Conservation (phyloP, 768 basidiomycete genomes). For the Polyporus arcularius region DNA sequence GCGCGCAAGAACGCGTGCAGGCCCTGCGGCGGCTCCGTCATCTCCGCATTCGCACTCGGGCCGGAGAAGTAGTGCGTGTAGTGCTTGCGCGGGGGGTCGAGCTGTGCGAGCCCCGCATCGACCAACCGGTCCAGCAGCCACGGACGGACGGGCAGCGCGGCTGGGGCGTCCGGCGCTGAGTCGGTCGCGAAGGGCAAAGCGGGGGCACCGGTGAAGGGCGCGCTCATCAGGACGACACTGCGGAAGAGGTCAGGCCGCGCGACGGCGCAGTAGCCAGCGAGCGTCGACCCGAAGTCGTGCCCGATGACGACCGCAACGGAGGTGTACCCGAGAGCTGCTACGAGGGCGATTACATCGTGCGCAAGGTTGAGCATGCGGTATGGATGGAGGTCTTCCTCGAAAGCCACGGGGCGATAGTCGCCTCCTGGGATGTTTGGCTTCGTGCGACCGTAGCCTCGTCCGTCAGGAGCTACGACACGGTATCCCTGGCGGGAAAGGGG, state of each 20-base stretch:
- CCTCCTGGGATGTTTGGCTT: constrained; percentile 2
- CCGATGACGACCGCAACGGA: constrained; percentile 54
- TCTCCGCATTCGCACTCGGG: constrained; percentile 46
- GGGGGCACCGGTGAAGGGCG: constrained; percentile 52
- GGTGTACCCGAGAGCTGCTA: constrained; percentile 50
- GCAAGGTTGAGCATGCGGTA: constrained; percentile 53
- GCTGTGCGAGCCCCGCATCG: constrained; percentile 33
- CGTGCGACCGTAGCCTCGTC: constrained; percentile 53
- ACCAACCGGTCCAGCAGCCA: constrained; percentile 15
- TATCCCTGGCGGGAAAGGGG: constrained; percentile 54
- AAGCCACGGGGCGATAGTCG: constrained; percentile 31
- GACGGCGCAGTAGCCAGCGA: constrained; percentile 56
- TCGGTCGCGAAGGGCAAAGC: constrained; percentile 25
- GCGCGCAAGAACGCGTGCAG: constrained; percentile 50
- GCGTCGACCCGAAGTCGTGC: constrained; percentile 58
- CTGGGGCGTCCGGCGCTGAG: no score
- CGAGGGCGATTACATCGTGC: constrained; percentile 53
- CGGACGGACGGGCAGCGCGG: not conserved
- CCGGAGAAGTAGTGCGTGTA: constrained; percentile 54
- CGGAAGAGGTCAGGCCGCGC: constrained; percentile 57
- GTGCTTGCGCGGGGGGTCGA: constrained; percentile 58
- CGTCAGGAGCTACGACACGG: constrained; percentile 64
- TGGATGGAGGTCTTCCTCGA: constrained; percentile 50
- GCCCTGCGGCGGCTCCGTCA: constrained; percentile 43
- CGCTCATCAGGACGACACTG: constrained; percentile 60